Percentiles rank a stretch among this genome's conserved stretches.
These are phyloP conservation scores for Fusarium newnesense DNA, from an alignment of 2,329 filamentous ascomycete genomes.

Conservation along the genomic window DNA sequence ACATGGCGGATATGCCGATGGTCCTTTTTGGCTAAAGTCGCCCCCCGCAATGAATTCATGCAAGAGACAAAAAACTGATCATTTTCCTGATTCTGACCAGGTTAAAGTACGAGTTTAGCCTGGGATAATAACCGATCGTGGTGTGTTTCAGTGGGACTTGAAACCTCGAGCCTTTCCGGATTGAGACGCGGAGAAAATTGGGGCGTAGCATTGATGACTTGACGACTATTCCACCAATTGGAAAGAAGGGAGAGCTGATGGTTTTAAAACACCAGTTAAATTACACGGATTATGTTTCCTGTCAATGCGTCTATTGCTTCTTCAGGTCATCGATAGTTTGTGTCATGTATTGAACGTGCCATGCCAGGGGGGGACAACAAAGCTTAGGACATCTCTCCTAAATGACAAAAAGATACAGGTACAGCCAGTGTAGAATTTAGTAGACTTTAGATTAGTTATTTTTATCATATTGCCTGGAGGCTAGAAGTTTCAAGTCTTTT, in stretches of 20 bases:
- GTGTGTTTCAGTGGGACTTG: constrained; percentile 14
- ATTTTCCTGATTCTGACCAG: background rate
- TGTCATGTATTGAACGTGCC: rapidly evolving
- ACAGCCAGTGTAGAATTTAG: rapidly evolving
- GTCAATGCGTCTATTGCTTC: background rate
- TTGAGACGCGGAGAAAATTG: background rate
- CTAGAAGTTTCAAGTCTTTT: background rate
- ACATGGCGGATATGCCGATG: background rate
- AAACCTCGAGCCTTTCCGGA: constrained; percentile 14
- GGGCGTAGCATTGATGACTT: background rate
- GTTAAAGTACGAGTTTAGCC: background rate
- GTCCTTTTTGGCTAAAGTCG: background rate
- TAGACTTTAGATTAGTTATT: rapidly evolving
- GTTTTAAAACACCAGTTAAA: background rate
- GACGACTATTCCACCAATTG: constrained; percentile 11
- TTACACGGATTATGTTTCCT: background rate
- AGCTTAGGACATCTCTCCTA: too few species aligned
- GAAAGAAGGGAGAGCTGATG: rapidly evolving
- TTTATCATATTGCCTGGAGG: rapidly evolving
- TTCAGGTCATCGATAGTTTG: background rate
- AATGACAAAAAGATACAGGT: background rate
- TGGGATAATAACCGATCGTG: constrained; percentile 7
- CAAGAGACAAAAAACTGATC: background rate
- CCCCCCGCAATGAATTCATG: background rate
- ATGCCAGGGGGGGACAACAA: too few species aligned